Evolutionary conservation across 148 eudicot genomes (phyloP).

Genomic region (Vaccinium myrtillus): DNA sequence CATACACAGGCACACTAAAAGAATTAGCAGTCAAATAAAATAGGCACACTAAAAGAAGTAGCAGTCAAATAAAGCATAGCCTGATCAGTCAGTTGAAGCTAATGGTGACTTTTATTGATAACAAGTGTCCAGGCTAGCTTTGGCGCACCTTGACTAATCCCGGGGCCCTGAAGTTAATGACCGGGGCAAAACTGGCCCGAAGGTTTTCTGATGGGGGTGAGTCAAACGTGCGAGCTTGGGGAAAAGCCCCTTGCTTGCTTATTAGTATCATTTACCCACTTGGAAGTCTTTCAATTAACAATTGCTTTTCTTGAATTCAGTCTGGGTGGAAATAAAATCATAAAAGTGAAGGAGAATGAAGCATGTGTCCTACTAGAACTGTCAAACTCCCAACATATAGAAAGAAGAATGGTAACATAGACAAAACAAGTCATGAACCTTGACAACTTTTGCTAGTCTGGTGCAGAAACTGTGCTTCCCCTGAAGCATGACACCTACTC

Average conservation of each 20-base stretch:
- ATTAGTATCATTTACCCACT: neutral
- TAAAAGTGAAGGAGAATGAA: neutral
- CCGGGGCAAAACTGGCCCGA: neutral
- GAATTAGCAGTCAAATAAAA: neutral
- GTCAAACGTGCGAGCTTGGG: neutral
- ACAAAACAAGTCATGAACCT: constrained; percentile 33
- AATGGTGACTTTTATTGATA: neutral
- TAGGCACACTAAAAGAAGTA: neutral
- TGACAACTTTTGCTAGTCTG: constrained; percentile 52
- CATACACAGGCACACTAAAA: neutral
- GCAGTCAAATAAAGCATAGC: neutral
- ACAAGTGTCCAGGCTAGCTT: neutral
- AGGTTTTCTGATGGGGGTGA: neutral
- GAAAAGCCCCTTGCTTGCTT: neutral
- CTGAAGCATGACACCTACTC: constrained; percentile 77
- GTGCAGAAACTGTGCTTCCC: constrained; percentile 65
- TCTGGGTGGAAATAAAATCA: neutral
- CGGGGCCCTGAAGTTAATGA: neutral
- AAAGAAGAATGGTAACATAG: neutral
- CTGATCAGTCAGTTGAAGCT: neutral
- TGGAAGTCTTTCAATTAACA: neutral
- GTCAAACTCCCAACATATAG: neutral
- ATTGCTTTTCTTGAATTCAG: neutral
- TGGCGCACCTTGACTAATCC: neutral
- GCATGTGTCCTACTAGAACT: neutral